These are phyloP conservation scores for Pestalotiopsis sp. DNA, from an alignment of 2,329 filamentous ascomycete genomes.

Conservation along the genomic window DNA sequence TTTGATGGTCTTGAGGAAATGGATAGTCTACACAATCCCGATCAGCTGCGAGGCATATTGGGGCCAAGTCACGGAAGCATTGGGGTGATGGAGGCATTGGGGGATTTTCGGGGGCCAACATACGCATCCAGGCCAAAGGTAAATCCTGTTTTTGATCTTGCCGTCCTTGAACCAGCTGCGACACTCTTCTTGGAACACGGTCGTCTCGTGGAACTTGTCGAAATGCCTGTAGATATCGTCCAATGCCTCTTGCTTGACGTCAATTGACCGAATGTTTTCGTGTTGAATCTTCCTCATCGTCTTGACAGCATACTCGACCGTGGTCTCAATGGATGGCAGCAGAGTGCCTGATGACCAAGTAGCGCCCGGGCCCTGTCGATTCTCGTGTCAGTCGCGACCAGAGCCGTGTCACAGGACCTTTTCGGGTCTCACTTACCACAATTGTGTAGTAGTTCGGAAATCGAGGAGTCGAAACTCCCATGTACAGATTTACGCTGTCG, in stretches of 20 bases:
- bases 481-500: conserved; percentile 53
- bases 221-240: conserved; percentile 30
- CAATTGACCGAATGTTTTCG: conserved; percentile 18
- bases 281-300: conserved; percentile 19
- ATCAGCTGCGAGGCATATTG: conserved; percentile 11
- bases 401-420: neutral
- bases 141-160: conserved; percentile 8
- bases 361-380: conserved; percentile 3
- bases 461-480: conserved; percentile 51
- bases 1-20: conserved; percentile 19
- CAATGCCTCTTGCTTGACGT: conserved; percentile 21
- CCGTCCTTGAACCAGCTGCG: conserved; percentile 18
- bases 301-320: conserved; percentile 17
- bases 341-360: conserved; percentile 10
- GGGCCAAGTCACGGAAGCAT: conserved; percentile 19
- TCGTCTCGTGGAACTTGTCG: conserved; percentile 26
- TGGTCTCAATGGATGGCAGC: conserved; percentile 4
- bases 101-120: neutral
- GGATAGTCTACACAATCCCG: conserved; percentile 12
- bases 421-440: neutral
- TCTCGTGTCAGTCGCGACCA: neutral
- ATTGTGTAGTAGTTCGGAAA: conserved; percentile 12
- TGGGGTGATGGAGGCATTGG: conserved; percentile 12
- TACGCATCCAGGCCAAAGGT: conserved; percentile 5
- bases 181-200: conserved; percentile 25